A percentile compares a stretch with the other conserved stretches of the same genome.
phyloP scores from a whole-genome alignment of 176 grass and related monocot species.

The Oryza meridionalis region DNA sequence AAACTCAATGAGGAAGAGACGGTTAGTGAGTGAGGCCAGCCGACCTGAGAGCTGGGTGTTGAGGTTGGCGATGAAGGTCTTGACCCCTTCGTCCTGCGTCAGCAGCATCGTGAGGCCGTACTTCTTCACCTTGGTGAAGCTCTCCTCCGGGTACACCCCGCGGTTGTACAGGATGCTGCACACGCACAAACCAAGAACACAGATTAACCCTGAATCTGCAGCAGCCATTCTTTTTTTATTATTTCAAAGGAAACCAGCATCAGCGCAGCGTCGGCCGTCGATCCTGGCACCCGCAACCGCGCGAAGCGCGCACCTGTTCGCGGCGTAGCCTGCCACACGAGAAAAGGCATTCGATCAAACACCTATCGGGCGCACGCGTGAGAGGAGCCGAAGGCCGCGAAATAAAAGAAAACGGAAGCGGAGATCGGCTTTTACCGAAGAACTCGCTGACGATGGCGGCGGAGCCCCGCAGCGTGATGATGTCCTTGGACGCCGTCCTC shows the following conservation, averaged over 20 bases:
- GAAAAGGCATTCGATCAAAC: conserved; percentile 42
- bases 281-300: neutral
- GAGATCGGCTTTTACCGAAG: conserved; percentile 68
- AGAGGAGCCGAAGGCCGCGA: neutral
- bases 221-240: neutral
- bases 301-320: conserved; percentile 65
- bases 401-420: neutral
- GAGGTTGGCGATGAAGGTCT: conserved; percentile 66
- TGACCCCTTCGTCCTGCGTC: conserved; percentile 87
- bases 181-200: conserved; percentile 14
- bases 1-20: neutral
- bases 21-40: no score
- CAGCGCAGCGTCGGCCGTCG: neutral
- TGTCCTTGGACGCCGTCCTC: conserved; percentile 89
- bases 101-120: conserved; percentile 92
- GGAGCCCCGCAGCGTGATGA: conserved; percentile 97
- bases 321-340: conserved; percentile 74
- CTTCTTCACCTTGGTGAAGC: conserved; percentile 97
- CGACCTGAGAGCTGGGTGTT: conserved; percentile 87
- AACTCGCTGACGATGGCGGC: conserved; percentile 98
- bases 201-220: neutral
- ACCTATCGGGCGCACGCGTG: neutral
- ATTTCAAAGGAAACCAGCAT: neutral
- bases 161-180: conserved; percentile 96
- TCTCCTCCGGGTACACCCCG: conserved; percentile 88